Evolutionary conservation across 768 basidiomycete species (phyloP).

Genomic region (Pholiota molesta): DNA sequence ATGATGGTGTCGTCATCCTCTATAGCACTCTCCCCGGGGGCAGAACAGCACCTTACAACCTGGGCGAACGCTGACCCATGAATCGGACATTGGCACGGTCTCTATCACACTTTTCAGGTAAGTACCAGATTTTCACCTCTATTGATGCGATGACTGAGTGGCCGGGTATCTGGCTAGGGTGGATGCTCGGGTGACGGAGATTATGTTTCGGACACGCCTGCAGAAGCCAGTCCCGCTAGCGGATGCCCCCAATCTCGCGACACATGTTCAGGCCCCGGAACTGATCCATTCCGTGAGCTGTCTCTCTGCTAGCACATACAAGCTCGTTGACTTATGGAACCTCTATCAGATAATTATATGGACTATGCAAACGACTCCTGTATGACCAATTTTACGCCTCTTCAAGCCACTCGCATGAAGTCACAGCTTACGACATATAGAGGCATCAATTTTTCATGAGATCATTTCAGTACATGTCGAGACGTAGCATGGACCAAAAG

Average conservation of each 20-base stretch:
- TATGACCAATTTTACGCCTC: conserved; percentile 44
- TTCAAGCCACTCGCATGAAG: conserved; percentile 27
- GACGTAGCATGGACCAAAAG: neutral
- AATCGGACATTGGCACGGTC: conserved; percentile 41
- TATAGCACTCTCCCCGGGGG: conserved; percentile 33
- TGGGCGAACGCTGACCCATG: conserved; percentile 38
- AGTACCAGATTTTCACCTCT: too few relatives aligned
- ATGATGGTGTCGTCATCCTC: conserved; percentile 42
- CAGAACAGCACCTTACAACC: conserved; percentile 35
- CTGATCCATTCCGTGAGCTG: conserved; percentile 35
- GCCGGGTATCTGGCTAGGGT: conserved; percentile 23
- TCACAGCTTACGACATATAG: conserved; percentile 14
- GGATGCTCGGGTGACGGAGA: conserved; percentile 36
- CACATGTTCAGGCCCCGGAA: conserved; percentile 34
- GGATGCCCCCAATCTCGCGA: conserved; percentile 38
- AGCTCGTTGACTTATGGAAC: neutral
- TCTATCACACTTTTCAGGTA: conserved; percentile 42
- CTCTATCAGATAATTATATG: conserved; percentile 45
- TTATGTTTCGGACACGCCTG: conserved; percentile 39
- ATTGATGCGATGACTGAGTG: too few relatives aligned
- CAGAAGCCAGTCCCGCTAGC: conserved; percentile 34
- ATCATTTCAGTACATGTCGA: too few relatives aligned
- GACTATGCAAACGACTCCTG: conserved; percentile 47
- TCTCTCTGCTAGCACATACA: neutral
- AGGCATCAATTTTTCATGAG: neutral